phyloP scores from a whole-genome alignment of 495 filamentous ascomycete genomes.

The Penicillium bovifimosum region DNA sequence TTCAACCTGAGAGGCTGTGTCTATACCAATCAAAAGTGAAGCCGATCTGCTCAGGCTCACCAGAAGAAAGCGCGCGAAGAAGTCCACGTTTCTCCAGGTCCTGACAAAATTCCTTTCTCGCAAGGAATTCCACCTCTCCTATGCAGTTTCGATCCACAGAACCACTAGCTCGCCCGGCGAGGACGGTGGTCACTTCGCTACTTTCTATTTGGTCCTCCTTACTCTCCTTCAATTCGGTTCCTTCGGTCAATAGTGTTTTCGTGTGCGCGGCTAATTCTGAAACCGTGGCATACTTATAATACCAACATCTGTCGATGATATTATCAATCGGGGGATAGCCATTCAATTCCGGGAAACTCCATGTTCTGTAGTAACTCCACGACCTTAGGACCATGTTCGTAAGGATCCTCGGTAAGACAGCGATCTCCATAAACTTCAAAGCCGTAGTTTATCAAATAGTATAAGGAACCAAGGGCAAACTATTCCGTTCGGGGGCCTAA shows the following conservation, averaged over 20 bases:
- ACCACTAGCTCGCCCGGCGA: too few species aligned
- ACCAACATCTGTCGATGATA: conserved; percentile 37
- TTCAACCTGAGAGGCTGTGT: conserved; percentile 7
- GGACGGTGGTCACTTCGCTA: conserved; percentile 1
- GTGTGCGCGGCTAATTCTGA: conserved; percentile 27
- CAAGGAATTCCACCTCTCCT: conserved; percentile 12
- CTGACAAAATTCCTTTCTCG: conserved; percentile 24
- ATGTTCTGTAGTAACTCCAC: conserved; percentile 33
- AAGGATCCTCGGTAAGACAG: conserved; percentile 28
- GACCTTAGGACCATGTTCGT: conserved; percentile 31
- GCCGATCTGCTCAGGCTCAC: conserved; percentile 26
- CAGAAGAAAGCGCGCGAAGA: conserved; percentile 24
- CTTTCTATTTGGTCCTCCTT: too few species aligned
- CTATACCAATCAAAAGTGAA: conserved; percentile 22
- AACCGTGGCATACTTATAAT: conserved; percentile 29
- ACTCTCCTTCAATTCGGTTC: neutral
- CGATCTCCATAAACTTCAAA: conserved; percentile 36
- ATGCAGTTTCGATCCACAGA: conserved; percentile 3
- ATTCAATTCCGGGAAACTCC: conserved; percentile 31
- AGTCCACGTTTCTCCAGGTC: conserved; percentile 27
- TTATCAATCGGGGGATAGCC: conserved; percentile 29
- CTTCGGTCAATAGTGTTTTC: conserved; percentile 1
- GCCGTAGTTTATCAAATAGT: conserved; percentile 37
- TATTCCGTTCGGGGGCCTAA: conserved; percentile 33
- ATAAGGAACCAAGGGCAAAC: conserved; percentile 36